Conservation (phyloP, 129 eudicot genomes). For the Tanacetum coccineum region DNA sequence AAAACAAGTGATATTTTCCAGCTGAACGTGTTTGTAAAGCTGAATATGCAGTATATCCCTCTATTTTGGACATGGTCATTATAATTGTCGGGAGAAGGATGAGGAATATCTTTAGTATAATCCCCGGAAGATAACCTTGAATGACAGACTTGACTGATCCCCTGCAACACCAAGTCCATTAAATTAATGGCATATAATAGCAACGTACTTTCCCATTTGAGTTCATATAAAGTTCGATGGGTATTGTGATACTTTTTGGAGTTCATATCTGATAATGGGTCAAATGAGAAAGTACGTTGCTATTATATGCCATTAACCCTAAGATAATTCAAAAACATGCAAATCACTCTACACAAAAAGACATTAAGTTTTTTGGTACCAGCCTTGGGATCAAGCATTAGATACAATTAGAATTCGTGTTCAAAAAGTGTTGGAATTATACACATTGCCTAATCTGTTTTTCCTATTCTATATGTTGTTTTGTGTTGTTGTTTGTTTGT, state of each 20-base stretch:
- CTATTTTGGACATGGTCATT: constrained; percentile 87
- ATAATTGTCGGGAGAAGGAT: constrained; percentile 75
- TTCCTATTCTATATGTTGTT: no score
- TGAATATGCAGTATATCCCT: constrained; percentile 75
- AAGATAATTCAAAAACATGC: background rate
- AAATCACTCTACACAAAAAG: background rate
- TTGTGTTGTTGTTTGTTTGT: no score
- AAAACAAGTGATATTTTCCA: constrained; percentile 69
- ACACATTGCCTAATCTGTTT: no score
- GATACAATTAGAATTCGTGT: background rate
- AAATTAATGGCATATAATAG: no score
- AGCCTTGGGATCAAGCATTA: background rate
- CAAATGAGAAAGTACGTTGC: no score
- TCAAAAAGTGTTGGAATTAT: no score
- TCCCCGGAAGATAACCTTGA: constrained; percentile 96
- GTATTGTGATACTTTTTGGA: no score
- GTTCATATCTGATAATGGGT: no score
- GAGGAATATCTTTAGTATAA: constrained; percentile 76
- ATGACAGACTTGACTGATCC: constrained; percentile 52
- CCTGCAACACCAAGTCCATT: constrained; percentile 34
- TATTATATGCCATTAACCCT: no score
- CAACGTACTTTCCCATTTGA: no score
- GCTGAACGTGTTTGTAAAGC: constrained; percentile 79
- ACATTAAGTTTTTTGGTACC: no score
- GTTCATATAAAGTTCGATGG: no score